phyloP scores from a whole-genome alignment of 768 basidiomycete species.

The Coprinellus micaceus region DNA sequence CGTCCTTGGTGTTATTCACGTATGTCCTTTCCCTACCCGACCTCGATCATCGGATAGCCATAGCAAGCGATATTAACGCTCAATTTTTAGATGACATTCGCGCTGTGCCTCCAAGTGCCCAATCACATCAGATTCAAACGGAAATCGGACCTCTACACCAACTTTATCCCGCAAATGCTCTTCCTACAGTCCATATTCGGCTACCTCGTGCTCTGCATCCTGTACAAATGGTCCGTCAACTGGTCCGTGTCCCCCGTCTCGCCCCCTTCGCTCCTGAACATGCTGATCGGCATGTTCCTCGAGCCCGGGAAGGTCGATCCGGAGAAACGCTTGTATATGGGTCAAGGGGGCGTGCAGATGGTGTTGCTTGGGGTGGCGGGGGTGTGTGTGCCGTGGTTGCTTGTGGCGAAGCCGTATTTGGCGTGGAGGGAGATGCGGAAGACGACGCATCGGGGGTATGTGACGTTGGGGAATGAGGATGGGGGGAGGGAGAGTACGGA shows the following conservation, averaged over 20 bases:
- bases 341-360: slow-evolving; percentile 83
- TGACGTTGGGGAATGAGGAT: slow-evolving; percentile 53
- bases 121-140: slow-evolving; percentile 95
- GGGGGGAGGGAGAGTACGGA: slow-evolving; percentile 53
- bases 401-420: slow-evolving; percentile 89
- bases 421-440: slow-evolving; percentile 86
- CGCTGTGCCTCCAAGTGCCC: slow-evolving; percentile 90
- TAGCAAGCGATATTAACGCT: no score
- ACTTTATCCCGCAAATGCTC: slow-evolving; percentile 95
- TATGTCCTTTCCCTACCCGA: slow-evolving; percentile 36
- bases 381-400: slow-evolving; percentile 93
- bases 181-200: slow-evolving; percentile 98
- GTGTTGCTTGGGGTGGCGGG: slow-evolving; percentile 73
- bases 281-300: slow-evolving; percentile 96
- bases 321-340: slow-evolving; percentile 71
- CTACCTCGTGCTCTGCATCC: slow-evolving; percentile 88
- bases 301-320: slow-evolving; percentile 77
- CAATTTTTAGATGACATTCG: slow-evolving; percentile 99
- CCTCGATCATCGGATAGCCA: no score
- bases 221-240: slow-evolving; percentile 96
- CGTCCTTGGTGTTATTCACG: slow-evolving; percentile 93
- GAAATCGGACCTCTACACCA: slow-evolving; percentile 80
- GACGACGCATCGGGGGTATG: slow-evolving; percentile 81
- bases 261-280: slow-evolving; percentile 90
- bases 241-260: slow-evolving; percentile 67